Percentiles rank a stretch among this genome's conserved stretches.
These are phyloP conservation scores for Gossypium trilobum DNA, from an alignment of 441 rosid species.

Conservation along the genomic window DNA sequence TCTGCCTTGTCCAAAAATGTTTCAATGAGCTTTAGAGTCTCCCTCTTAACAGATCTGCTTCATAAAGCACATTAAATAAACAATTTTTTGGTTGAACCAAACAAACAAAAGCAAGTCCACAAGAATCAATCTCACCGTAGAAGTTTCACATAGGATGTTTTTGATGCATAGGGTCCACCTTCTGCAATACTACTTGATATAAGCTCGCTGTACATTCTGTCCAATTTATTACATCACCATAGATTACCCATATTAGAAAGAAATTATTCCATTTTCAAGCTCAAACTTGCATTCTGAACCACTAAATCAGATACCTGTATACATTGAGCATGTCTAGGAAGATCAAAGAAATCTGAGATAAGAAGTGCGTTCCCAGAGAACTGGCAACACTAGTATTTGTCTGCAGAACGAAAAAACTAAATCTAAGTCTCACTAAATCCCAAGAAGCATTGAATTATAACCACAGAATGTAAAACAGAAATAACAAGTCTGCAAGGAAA, in stretches of 20 bases:
- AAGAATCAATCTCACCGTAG: conserved; percentile 46
- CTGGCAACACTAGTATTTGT: conserved; percentile 96
- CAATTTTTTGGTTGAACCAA: conserved; percentile 2
- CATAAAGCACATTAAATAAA: conserved; percentile 15
- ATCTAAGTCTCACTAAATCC: conserved; percentile 9
- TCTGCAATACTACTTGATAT: conserved; percentile 83
- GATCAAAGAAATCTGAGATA: conserved; percentile 79
- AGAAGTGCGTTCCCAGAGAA: conserved; percentile 85
- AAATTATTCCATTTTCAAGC: neutral
- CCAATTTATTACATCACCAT: conserved; percentile 15
- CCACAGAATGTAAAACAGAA: neutral
- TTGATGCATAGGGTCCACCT: conserved; percentile 93
- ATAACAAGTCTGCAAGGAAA: neutral
- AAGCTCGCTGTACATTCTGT: conserved; percentile 99
- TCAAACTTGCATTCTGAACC: neutral
- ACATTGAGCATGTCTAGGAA: conserved; percentile 99
- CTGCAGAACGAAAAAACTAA: conserved; percentile 37
- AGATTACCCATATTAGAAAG: neutral
- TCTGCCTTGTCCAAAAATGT: conserved; percentile 99
- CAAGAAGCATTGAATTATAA: neutral
- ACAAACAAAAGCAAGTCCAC: conserved; percentile 14
- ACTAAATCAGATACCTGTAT: conserved; percentile 50
- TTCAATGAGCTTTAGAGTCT: conserved; percentile 93
- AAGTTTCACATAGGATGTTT: conserved; percentile 88
- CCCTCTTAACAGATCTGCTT: conserved; percentile 94